phyloP scores from a whole-genome alignment of 176 grass and related monocot species.

The Avena eriantha region DNA sequence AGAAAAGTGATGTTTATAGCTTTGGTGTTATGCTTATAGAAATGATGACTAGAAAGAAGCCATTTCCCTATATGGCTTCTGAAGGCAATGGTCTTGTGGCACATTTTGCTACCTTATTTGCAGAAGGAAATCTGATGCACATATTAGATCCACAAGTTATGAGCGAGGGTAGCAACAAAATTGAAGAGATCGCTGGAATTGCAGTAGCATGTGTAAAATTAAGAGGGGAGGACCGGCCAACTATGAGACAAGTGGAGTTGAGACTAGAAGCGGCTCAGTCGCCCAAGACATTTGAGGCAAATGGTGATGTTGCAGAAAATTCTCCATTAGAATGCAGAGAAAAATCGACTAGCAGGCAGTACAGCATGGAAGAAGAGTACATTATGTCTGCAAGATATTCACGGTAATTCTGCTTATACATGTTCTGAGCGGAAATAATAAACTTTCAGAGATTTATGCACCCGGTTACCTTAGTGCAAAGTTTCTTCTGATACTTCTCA shows the following conservation, averaged over 20 bases:
- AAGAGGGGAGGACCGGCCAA: neutral
- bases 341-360: neutral
- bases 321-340: neutral
- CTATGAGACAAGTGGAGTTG: neutral
- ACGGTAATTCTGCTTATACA: neutral
- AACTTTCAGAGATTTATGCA: neutral
- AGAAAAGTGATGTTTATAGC: neutral
- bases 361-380: slow-evolving; percentile 13
- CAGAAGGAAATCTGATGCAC: neutral
- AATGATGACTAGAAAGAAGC: slow-evolving; percentile 18
- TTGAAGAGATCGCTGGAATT: slow-evolving; percentile 10
- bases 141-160: slow-evolving; percentile 12
- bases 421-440: neutral
- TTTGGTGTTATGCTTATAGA: neutral
- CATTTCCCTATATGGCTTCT: neutral
- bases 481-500: neutral
- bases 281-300: neutral
- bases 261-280: neutral
- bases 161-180: neutral
- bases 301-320: neutral
- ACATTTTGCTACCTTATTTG: slow-evolving; percentile 6
- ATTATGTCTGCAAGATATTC: slow-evolving; percentile 3
- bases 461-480: neutral
- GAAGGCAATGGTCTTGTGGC: neutral
- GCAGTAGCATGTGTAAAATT: neutral